Percentiles rank a stretch among this genome's conserved stretches.
Conservation (phyloP, 2,329 filamentous ascomycete species). For the Microsporum canis region DNA sequence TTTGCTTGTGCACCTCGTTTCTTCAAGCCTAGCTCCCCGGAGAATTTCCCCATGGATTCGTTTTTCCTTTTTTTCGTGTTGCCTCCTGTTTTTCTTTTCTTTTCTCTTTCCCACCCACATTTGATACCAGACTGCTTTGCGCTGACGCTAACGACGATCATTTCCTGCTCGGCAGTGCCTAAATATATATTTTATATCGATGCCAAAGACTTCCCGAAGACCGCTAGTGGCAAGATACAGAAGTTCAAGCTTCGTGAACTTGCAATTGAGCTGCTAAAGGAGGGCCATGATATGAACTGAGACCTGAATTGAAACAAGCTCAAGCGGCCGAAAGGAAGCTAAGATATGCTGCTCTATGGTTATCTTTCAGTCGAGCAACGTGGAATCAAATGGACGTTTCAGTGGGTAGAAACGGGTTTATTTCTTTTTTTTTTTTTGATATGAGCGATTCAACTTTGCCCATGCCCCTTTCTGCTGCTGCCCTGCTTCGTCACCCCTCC, state of each 20-base stretch:
- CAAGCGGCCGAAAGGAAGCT: not conserved
- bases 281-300: constrained; percentile 15
- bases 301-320: not conserved
- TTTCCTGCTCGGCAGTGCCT: constrained; percentile 44
- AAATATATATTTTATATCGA: constrained; percentile 77
- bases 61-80: not conserved
- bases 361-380: not conserved
- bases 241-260: constrained; percentile 74
- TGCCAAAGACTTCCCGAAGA: constrained; percentile 70
- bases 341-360: not conserved
- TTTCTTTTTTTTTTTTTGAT: not conserved
- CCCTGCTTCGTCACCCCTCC: not conserved
- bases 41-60: not conserved
- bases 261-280: constrained; percentile 42
- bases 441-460: not conserved
- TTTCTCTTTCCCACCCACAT: not conserved
- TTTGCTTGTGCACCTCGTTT: not conserved
- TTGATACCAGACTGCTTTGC: not conserved
- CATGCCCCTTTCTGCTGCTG: not conserved
- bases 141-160: constrained; percentile 2
- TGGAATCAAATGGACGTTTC: not conserved
- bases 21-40: not conserved
- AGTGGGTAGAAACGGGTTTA: not conserved
- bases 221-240: constrained; percentile 91
- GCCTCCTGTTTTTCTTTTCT: not conserved